phyloP scores from a whole-genome alignment of 2,329 filamentous ascomycete species.

The Penicillium sp. region DNA sequence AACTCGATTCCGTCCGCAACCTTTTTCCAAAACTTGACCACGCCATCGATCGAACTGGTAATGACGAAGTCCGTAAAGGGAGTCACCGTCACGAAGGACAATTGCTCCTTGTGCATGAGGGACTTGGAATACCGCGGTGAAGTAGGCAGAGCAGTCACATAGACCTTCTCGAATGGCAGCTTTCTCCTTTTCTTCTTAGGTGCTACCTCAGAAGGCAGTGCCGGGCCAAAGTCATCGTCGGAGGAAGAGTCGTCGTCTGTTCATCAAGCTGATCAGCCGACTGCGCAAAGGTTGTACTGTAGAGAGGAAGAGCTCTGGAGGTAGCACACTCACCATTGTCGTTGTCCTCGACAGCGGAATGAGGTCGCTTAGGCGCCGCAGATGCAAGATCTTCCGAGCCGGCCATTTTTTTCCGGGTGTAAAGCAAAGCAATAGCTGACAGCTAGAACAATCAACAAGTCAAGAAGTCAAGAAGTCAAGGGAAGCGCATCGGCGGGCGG shows the following conservation, averaged over 20 bases:
- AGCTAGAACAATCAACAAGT: too few relatives aligned
- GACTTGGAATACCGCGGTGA: conserved; percentile 88
- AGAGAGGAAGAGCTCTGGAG: neutral
- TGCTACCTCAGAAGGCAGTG: conserved; percentile 76
- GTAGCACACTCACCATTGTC: conserved; percentile 36
- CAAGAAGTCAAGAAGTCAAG: conserved; percentile 10
- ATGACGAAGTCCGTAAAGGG: conserved; percentile 93
- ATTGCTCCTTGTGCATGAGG: conserved; percentile 96
- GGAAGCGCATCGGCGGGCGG: conserved; percentile 23
- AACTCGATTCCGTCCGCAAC: conserved; percentile 88
- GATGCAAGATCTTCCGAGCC: conserved; percentile 28
- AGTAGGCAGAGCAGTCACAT: conserved; percentile 83
- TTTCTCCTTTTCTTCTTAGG: conserved; percentile 90
- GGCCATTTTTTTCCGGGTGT: conserved; percentile 29
- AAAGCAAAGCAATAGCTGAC: neutral
- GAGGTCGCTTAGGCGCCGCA: conserved; percentile 58
- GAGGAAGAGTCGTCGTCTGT: conserved; percentile 61
- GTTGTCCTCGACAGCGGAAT: conserved; percentile 58
- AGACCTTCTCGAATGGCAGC: conserved; percentile 93
- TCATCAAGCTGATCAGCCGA: conserved; percentile 16
- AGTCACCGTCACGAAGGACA: conserved; percentile 85
- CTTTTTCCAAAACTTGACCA: conserved; percentile 99
- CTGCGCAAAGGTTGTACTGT: conserved; percentile 14
- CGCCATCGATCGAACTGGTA: conserved; percentile 90
- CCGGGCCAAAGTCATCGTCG: conserved; percentile 91